phyloP scores from a whole-genome alignment of 345 rosid species.

The Pugionium dolabratum region DNA sequence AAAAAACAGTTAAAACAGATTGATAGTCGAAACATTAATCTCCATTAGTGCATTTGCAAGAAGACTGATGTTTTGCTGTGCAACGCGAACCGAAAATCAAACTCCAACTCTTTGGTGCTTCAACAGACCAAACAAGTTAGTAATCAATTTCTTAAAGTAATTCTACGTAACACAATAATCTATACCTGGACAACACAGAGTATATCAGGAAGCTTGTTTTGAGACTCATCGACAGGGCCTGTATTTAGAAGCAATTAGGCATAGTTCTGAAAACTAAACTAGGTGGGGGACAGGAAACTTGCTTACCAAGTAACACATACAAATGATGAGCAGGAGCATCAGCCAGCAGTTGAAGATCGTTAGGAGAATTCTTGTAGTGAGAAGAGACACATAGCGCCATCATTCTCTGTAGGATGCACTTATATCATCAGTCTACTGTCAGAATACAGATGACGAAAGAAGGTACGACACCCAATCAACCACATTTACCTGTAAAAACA shows the following conservation, averaged over 20 bases:
- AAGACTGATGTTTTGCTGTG: background rate
- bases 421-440: constrained; percentile 30
- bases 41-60: constrained; percentile 12
- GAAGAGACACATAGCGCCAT: constrained; percentile 95
- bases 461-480: background rate
- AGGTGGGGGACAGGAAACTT: constrained; percentile 16
- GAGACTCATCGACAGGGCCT: constrained; percentile 96
- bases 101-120: constrained; percentile 2
- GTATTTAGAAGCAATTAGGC: constrained; percentile 35
- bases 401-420: constrained; percentile 72
- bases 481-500: constrained; percentile 72
- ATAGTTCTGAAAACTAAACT: constrained; percentile 2
- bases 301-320: constrained; percentile 84
- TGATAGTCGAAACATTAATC: background rate
- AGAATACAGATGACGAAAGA: constrained; percentile 11
- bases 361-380: constrained; percentile 97
- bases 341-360: constrained; percentile 92
- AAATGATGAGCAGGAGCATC: constrained; percentile 99
- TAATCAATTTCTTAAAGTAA: constrained; percentile 4
- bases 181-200: constrained; percentile 93
- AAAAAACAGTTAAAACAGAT: constrained; percentile 18
- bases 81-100: constrained; percentile 8
- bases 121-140: constrained; percentile 9
- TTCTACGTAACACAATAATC: background rate
- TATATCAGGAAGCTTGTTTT: constrained; percentile 84